Percentiles rank a stretch among this genome's conserved stretches.
phyloP scores from a whole-genome alignment of 176 grass and related monocot species.

The Eragrostis curvula region DNA sequence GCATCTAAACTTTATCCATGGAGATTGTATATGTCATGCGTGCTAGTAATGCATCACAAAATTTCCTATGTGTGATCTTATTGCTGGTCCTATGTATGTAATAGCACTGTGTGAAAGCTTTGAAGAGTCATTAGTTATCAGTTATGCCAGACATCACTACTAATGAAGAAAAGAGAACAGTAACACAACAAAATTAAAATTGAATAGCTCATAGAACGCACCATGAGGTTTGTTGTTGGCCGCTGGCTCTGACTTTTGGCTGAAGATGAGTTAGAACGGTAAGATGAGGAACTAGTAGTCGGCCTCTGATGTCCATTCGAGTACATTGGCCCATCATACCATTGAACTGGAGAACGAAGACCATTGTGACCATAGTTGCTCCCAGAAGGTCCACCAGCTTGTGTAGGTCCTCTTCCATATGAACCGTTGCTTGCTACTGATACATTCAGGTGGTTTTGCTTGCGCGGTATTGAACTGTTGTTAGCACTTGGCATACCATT shows the following conservation, averaged over 20 bases:
- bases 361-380: conserved; percentile 62
- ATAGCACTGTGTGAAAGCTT: conserved; percentile 26
- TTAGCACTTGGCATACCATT: conserved; percentile 53
- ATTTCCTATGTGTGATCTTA: neutral
- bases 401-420: conserved; percentile 57
- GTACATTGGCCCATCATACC: conserved; percentile 71
- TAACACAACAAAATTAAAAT: conserved; percentile 26
- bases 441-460: conserved; percentile 62
- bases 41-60: neutral
- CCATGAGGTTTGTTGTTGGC: conserved; percentile 64
- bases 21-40: neutral
- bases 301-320: conserved; percentile 71
- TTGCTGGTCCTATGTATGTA: neutral
- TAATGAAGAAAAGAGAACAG: neutral
- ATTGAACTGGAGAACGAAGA: conserved; percentile 62
- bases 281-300: conserved; percentile 61
- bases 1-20: conserved; percentile 17
- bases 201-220: conserved; percentile 41
- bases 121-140: neutral
- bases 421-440: conserved; percentile 50
- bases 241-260: conserved; percentile 72
- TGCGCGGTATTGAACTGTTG: conserved; percentile 42
- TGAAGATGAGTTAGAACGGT: conserved; percentile 52
- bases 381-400: conserved; percentile 60
- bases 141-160: neutral